A percentile compares a stretch with the other conserved stretches of the same genome.
Evolutionary conservation across 1,139 yeast genomes (phyloP).

Genomic region (Nadsonia starkeyi-henricii): DNA sequence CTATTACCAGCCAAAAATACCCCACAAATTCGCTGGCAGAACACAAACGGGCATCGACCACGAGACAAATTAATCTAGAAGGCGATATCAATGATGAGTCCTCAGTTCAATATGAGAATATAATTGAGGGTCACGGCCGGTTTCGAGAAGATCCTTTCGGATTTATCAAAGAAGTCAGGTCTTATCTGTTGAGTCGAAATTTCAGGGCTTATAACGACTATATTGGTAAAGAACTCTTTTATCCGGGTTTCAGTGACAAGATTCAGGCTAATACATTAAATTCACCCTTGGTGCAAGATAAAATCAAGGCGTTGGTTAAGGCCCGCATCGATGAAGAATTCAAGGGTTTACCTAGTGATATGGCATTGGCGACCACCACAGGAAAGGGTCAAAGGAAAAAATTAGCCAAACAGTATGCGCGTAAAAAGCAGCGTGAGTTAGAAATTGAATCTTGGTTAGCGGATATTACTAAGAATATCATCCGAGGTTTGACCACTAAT

Average conservation of each 20-base stretch:
- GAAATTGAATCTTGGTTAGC: constrained; percentile 21
- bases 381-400: constrained; percentile 2
- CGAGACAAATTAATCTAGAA: too few relatives aligned
- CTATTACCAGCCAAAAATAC: too few relatives aligned
- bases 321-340: constrained; percentile 20
- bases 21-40: too few relatives aligned
- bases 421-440: constrained; percentile 11
- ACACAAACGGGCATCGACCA: neutral
- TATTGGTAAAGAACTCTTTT: constrained; percentile 25
- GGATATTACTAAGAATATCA: constrained; percentile 20
- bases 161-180: constrained; percentile 19
- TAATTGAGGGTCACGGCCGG: constrained; percentile 16
- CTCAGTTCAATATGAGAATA: constrained; percentile 3
- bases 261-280: constrained; percentile 19
- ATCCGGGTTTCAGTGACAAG: constrained; percentile 22
- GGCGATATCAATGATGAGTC: neutral
- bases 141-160: constrained; percentile 25
- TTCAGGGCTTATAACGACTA: constrained; percentile 28
- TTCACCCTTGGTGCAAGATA: constrained; percentile 19
- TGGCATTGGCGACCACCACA: neutral
- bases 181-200: constrained; percentile 22
- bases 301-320: constrained; percentile 22
- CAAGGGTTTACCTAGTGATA: constrained; percentile 5
- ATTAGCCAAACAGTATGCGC: neutral
- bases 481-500: constrained; percentile 23